A percentile compares a stretch with the other conserved stretches of the same genome.
These are phyloP conservation scores for Lomentospora prolificans DNA, from an alignment of 2,329 filamentous ascomycete species.

Conservation along the genomic window DNA sequence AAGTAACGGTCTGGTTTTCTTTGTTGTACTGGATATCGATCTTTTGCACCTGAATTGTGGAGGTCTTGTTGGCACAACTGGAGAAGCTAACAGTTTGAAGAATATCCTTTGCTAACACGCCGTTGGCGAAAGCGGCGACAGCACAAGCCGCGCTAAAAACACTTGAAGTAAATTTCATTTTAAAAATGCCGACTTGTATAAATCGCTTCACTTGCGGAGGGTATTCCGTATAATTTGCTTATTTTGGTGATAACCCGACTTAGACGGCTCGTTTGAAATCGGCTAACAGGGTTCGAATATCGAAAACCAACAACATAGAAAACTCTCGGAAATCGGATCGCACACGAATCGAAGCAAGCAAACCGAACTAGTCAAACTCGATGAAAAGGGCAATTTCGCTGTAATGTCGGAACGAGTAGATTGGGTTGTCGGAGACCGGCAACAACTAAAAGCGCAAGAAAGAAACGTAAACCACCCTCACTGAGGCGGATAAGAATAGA, in stretches of 20 bases:
- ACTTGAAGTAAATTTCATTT: constrained; percentile 14
- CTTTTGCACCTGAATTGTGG: constrained; percentile 57
- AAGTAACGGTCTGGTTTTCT: constrained; percentile 60
- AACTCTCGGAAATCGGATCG: constrained; percentile 3
- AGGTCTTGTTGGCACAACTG: constrained; percentile 46
- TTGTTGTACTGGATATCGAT: constrained; percentile 74
- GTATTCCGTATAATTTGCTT: too few relatives aligned
- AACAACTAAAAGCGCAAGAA: not conserved
- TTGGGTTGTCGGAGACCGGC: not conserved
- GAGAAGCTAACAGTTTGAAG: constrained; percentile 74
- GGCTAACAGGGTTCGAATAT: not conserved
- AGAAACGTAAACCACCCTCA: not conserved
- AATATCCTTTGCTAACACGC: constrained; percentile 56
- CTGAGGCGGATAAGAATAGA: not conserved
- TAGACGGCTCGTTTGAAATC: not conserved
- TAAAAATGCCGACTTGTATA: too few relatives aligned
- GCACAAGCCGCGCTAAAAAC: constrained; percentile 16
- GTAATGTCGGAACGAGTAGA: constrained; percentile 8
- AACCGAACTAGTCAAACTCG: not conserved
- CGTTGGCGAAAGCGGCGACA: constrained; percentile 24
- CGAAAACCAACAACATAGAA: constrained; percentile 1
- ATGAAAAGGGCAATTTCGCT: not conserved
- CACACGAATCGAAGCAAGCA: not conserved
- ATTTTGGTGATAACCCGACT: not conserved
- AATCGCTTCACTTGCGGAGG: too few relatives aligned